Evolutionary conservation across 106 monocot species (phyloP).

Genomic region (Dioscorea zingiberensis): DNA sequence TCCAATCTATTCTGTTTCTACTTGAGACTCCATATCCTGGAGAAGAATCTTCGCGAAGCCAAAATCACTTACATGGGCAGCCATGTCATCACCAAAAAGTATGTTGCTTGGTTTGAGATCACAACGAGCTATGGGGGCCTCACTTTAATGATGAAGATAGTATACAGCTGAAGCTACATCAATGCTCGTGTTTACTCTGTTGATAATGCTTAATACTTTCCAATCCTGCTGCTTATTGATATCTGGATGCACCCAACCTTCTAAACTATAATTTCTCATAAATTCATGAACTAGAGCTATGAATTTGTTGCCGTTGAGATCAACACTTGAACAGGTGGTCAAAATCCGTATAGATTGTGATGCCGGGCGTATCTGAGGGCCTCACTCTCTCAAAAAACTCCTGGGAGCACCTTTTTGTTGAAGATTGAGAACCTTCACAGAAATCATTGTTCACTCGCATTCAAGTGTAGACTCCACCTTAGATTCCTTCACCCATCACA

Average conservation of each 20-base stretch:
- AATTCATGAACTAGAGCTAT: slow-evolving; percentile 8
- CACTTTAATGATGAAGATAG: slow-evolving; percentile 43
- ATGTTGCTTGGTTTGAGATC: no score
- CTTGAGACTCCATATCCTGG: not conserved
- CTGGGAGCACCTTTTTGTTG: slow-evolving; percentile 3
- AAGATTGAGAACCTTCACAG: slow-evolving; percentile 17
- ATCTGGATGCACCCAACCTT: not conserved
- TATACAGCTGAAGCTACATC: slow-evolving; percentile 42
- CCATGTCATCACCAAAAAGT: slow-evolving; percentile 41
- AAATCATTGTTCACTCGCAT: not conserved
- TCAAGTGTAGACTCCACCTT: slow-evolving; percentile 2
- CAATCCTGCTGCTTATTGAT: not conserved
- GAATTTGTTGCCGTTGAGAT: no score
- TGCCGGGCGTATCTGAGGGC: slow-evolving; percentile 5
- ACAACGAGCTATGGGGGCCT: slow-evolving; percentile 25
- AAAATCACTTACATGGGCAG: slow-evolving; percentile 40
- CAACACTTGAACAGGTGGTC: not conserved
- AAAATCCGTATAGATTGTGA: slow-evolving; percentile 7
- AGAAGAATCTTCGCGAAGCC: slow-evolving; percentile 27
- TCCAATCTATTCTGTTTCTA: no score
- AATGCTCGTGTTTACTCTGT: slow-evolving; percentile 35
- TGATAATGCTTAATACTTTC: not conserved
- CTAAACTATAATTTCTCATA: slow-evolving; percentile 9
- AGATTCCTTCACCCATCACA: not conserved
- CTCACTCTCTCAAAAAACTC: slow-evolving; percentile 3